Percentiles rank a stretch among this genome's conserved stretches.
These are phyloP conservation scores for Fonsecaea pugnacius DNA, from an alignment of 2,329 filamentous ascomycete genomes.

Conservation along the genomic window DNA sequence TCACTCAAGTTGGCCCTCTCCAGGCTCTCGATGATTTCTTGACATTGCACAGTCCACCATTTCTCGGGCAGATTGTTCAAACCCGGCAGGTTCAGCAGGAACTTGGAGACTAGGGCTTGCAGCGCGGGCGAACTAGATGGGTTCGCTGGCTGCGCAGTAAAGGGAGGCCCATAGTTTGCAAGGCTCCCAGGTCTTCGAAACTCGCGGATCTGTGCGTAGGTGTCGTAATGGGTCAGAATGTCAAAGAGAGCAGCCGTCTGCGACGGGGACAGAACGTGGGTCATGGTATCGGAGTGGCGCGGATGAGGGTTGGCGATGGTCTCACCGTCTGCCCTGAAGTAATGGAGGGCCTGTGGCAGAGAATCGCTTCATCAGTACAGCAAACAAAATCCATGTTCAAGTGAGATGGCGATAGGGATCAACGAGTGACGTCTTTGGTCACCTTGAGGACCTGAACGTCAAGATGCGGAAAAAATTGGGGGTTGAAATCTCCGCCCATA, in stretches of 20 bases:
- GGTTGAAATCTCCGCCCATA: background rate
- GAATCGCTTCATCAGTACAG: background rate
- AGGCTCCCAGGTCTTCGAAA: slow-evolving; percentile 71
- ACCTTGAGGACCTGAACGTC: background rate
- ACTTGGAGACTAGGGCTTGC: slow-evolving; percentile 68
- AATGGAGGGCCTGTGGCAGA: background rate
- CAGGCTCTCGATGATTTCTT: slow-evolving; percentile 64
- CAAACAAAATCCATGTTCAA: background rate
- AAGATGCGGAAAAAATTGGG: background rate
- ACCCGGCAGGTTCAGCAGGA: slow-evolving; percentile 69
- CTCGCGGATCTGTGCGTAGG: slow-evolving; percentile 69
- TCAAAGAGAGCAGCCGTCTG: slow-evolving; percentile 59
- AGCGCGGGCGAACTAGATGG: slow-evolving; percentile 67
- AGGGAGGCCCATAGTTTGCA: slow-evolving; percentile 71
- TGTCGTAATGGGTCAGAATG: slow-evolving; percentile 59
- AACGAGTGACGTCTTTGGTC: slow-evolving; percentile 8
- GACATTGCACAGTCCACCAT: slow-evolving; percentile 69
- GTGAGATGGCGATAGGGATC: background rate
- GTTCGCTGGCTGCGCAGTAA: slow-evolving; percentile 46
- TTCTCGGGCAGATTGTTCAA: slow-evolving; percentile 64
- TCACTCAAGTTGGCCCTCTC: slow-evolving; percentile 73
- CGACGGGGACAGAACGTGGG: slow-evolving; percentile 45
- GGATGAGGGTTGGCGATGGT: background rate
- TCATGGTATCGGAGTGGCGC: slow-evolving; percentile 19
- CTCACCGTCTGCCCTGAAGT: background rate